Conservation (phyloP, 805 yeast species). For the Candida sanyiensis region DNA sequence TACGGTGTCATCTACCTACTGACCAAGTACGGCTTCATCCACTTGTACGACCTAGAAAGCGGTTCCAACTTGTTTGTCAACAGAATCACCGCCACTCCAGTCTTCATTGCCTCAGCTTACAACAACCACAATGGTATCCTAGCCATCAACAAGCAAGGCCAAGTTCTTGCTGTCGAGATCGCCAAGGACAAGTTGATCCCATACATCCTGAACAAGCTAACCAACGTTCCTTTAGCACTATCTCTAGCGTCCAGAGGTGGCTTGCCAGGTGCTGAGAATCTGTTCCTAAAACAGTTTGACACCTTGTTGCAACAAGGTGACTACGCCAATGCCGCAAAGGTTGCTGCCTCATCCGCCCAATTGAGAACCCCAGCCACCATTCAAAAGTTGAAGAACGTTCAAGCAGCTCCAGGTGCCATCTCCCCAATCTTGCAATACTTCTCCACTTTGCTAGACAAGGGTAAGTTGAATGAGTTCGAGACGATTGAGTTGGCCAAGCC, state of each 20-base stretch:
- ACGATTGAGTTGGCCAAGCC: constrained; percentile 93
- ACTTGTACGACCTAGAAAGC: constrained; percentile 87
- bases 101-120: constrained; percentile 79
- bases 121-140: constrained; percentile 76
- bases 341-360: constrained; percentile 92
- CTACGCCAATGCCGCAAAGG: constrained; percentile 88
- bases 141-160: constrained; percentile 92
- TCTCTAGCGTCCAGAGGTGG: constrained; percentile 93
- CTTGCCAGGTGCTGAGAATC: constrained; percentile 92
- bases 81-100: constrained; percentile 93
- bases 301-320: constrained; percentile 78
- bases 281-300: constrained; percentile 89
- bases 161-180: constrained; percentile 87
- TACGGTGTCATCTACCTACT: constrained; percentile 85
- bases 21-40: constrained; percentile 95
- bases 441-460: constrained; percentile 85
- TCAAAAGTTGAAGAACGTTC: constrained; percentile 82
- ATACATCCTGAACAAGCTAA: constrained; percentile 78
- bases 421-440: constrained; percentile 93
- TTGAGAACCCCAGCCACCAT: constrained; percentile 93
- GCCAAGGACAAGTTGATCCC: constrained; percentile 82
- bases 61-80: constrained; percentile 92
- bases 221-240: constrained; percentile 82
- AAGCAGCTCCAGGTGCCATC: constrained; percentile 89
- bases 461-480: constrained; percentile 87